These are phyloP conservation scores for Pulveroboletus sp. DNA, from an alignment of 768 basidiomycete species.

Conservation along the genomic window DNA sequence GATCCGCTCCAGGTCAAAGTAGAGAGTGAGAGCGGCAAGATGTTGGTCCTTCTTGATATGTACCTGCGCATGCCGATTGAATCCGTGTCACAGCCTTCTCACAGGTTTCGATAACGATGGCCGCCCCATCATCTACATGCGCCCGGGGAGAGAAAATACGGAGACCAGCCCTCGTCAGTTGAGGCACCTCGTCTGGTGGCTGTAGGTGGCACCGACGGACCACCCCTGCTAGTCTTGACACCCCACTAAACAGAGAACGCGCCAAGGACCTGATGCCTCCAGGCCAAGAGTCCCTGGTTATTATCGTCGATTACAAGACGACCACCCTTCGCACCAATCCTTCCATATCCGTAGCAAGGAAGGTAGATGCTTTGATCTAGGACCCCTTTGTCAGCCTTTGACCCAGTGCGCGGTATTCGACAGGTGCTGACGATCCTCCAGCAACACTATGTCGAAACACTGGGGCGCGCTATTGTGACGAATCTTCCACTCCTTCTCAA, in stretches of 20 bases:
- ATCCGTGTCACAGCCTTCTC: constrained; percentile 49
- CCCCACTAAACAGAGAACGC: constrained; percentile 55
- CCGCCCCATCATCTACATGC: constrained; percentile 85
- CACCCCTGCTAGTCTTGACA: constrained; percentile 5
- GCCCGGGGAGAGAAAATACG: constrained; percentile 84
- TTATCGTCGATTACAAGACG: constrained; percentile 82
- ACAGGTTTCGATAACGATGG: constrained; percentile 85
- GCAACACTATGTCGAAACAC: constrained; percentile 84
- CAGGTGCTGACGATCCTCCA: constrained; percentile 76
- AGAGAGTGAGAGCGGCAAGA: constrained; percentile 84
- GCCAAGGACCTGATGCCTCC: constrained; percentile 87
- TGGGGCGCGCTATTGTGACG: constrained; percentile 78
- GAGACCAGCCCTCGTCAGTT: constrained; percentile 72
- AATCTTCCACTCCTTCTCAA: constrained; percentile 71
- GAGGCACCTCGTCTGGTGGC: constrained; percentile 79
- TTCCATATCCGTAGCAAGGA: constrained; percentile 72
- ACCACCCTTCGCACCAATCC: constrained; percentile 81
- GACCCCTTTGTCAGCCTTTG: neutral
- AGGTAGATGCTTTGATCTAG: constrained; percentile 37
- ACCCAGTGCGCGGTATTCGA: neutral
- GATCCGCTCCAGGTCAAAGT: constrained; percentile 47
- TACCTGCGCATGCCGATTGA: neutral
- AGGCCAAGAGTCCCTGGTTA: constrained; percentile 76
- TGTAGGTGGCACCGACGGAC: constrained; percentile 45
- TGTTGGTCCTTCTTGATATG: constrained; percentile 43